A percentile compares a stretch with the other conserved stretches of the same genome.
Conservation (phyloP, 2,329 filamentous ascomycete species). For the Tolypocladium inflatum region DNA sequence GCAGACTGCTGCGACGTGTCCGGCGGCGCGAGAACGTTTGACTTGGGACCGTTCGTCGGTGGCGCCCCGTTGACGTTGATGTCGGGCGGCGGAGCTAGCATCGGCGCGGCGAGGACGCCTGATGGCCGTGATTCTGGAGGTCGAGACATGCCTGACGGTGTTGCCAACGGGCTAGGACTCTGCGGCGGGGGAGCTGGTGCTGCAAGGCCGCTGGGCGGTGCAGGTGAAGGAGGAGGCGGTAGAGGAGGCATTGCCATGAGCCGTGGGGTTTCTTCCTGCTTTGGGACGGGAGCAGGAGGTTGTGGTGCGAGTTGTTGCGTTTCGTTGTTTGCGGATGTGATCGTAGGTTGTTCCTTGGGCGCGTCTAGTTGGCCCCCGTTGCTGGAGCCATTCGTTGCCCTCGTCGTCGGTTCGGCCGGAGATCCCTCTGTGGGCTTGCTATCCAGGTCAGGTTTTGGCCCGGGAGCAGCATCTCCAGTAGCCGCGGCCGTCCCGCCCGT, state of each 20-base stretch:
- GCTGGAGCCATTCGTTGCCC: background rate
- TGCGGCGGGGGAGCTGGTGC: slow-evolving; percentile 8
- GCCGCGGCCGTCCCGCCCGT: slow-evolving; percentile 1
- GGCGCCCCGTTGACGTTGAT: slow-evolving; percentile 14
- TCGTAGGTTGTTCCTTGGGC: background rate
- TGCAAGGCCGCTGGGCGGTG: slow-evolving; percentile 8
- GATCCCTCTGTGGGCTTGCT: background rate
- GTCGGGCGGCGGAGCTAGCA: slow-evolving; percentile 25
- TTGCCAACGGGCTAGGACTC: slow-evolving; percentile 5
- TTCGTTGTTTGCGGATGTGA: background rate
- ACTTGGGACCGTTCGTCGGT: slow-evolving; percentile 26
- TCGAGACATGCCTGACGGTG: slow-evolving; percentile 13
- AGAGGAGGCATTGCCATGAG: slow-evolving; percentile 11
- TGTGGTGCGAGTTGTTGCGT: background rate
- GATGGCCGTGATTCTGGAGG: slow-evolving; percentile 16
- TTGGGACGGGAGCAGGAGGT: background rate
- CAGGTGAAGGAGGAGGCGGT: slow-evolving; percentile 9
- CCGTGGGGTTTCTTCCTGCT: slow-evolving; percentile 3
- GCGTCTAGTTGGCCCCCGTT: background rate
- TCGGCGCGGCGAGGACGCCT: slow-evolving; percentile 26
- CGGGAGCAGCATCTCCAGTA: background rate
- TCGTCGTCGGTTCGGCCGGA: background rate
- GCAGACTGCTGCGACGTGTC: slow-evolving; percentile 23
- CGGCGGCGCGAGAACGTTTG: slow-evolving; percentile 34
- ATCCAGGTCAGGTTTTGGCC: background rate